Evolutionary conservation across 75 land plant genomes (phyloP).

Genomic region (Cunninghamia lanceolata): DNA sequence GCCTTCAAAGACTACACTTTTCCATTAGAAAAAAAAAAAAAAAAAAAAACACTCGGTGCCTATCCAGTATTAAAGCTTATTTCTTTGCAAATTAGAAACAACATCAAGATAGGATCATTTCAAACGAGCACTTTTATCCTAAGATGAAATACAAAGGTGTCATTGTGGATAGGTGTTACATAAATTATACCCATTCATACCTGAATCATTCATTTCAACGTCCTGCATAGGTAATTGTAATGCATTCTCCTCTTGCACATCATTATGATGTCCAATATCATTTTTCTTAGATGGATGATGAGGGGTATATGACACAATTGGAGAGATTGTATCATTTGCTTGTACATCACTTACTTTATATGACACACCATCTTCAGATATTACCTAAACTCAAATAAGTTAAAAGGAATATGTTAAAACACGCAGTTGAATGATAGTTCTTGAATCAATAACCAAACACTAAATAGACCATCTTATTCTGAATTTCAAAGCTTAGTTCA

Average conservation of each 20-base stretch:
- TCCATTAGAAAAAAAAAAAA: too few species aligned
- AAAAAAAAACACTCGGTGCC: too few species aligned
- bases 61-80: background rate
- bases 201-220: background rate
- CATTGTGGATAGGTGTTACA: background rate
- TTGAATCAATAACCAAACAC: background rate
- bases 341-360: background rate
- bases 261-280: background rate
- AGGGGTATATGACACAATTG: background rate
- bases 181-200: background rate
- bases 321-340: background rate
- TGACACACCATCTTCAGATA: background rate
- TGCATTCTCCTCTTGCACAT: background rate
- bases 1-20: background rate
- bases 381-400: background rate
- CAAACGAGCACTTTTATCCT: too few species aligned
- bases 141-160: background rate
- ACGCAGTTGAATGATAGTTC: background rate
- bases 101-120: background rate
- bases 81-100: background rate
- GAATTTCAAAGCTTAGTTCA: background rate
- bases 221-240: background rate
- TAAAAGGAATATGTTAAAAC: background rate
- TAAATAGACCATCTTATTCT: background rate
- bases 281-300: background rate